Evolutionary conservation across 371 early-diverging fungal species (phyloP).

Genomic region (Mortierella sp.): DNA sequence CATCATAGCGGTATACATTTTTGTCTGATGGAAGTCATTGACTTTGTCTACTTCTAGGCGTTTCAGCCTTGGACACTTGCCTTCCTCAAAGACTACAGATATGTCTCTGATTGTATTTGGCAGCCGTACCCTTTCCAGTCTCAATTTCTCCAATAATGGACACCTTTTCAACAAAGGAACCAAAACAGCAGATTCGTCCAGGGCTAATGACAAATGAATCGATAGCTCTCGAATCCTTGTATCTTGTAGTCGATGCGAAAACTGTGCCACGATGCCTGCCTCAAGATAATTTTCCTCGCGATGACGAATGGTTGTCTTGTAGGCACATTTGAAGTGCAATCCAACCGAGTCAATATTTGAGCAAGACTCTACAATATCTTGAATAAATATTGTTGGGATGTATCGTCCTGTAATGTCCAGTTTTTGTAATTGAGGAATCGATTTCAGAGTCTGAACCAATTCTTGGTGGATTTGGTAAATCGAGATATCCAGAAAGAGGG

Average conservation of each 20-base stretch:
- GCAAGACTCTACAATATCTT: neutral
- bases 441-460: neutral
- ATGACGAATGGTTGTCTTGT: neutral
- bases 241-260: neutral
- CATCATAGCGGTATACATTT: neutral
- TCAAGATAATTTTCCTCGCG: neutral
- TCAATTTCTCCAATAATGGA: neutral
- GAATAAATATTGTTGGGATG: neutral
- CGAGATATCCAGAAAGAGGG: neutral
- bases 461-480: neutral
- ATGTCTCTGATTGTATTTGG: neutral
- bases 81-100: neutral
- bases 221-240: neutral
- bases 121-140: neutral
- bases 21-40: neutral
- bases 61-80: neutral
- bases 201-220: neutral
- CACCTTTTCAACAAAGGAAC: neutral
- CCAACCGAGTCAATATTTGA: neutral
- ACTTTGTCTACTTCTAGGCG: neutral
- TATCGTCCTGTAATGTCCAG: neutral
- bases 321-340: neutral
- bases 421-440: neutral
- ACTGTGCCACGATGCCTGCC: neutral
- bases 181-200: neutral